phyloP scores from a whole-genome alignment of 495 filamentous ascomycete genomes.

The Trichocladium antarcticum region DNA sequence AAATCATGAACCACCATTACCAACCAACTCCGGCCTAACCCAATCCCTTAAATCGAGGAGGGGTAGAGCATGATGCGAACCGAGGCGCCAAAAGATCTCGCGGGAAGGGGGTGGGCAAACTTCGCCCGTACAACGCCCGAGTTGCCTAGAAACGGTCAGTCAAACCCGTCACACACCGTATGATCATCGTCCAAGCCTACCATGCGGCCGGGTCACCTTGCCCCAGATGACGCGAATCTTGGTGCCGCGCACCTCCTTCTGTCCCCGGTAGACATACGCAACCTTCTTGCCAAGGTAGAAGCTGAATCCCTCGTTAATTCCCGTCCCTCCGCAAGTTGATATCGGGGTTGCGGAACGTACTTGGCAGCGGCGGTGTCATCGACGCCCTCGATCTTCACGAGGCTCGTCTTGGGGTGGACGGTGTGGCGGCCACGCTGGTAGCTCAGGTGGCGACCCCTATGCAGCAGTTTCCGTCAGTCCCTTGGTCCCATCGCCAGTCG shows the following conservation, averaged over 20 bases:
- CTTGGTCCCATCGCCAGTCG: background rate
- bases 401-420: slow-evolving; percentile 70
- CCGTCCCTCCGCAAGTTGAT: slow-evolving; percentile 1
- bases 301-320: slow-evolving; percentile 33
- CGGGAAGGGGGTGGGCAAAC: slow-evolving; percentile 88
- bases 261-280: slow-evolving; percentile 91
- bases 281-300: slow-evolving; percentile 94
- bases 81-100: slow-evolving; percentile 90
- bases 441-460: slow-evolving; percentile 82
- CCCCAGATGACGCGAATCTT: slow-evolving; percentile 99
- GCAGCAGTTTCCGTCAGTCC: slow-evolving; percentile 24
- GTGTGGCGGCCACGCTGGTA: slow-evolving; percentile 83
- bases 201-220: slow-evolving; percentile 90
- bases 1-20: slow-evolving; percentile 44
- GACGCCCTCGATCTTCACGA: slow-evolving; percentile 97
- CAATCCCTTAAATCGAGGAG: slow-evolving; percentile 51
- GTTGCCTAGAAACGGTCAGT: slow-evolving; percentile 52
- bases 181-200: slow-evolving; percentile 39
- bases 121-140: slow-evolving; percentile 92
- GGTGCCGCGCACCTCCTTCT: slow-evolving; percentile 83
- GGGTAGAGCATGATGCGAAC: slow-evolving; percentile 99
- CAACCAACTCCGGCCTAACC: slow-evolving; percentile 42
- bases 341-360: slow-evolving; percentile 40
- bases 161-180: background rate
- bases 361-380: slow-evolving; percentile 73